Conservation (phyloP, 1,139 yeast species). For the Hansenula lynferdii region DNA sequence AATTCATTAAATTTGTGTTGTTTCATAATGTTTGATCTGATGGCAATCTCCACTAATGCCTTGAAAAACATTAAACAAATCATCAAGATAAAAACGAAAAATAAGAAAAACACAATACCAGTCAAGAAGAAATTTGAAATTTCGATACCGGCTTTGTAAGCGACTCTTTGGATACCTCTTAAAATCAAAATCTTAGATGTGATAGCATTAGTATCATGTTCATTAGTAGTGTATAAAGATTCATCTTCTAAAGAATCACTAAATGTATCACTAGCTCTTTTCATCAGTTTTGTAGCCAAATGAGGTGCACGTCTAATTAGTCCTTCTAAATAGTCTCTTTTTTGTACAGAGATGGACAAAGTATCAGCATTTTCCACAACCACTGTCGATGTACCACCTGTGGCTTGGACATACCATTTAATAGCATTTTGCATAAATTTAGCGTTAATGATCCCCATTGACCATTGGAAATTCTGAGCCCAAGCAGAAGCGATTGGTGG, state of each 20-base stretch:
- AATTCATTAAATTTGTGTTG: constrained; percentile 66
- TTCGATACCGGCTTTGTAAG: constrained; percentile 81
- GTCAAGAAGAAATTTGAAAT: constrained; percentile 83
- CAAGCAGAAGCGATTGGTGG: constrained; percentile 99
- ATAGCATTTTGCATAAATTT: constrained; percentile 83
- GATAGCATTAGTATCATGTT: constrained; percentile 42
- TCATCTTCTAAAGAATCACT: constrained; percentile 45
- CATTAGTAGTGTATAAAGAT: constrained; percentile 65
- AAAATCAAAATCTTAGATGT: constrained; percentile 68
- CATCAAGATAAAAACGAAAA: constrained; percentile 70
- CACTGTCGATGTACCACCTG: constrained; percentile 86
- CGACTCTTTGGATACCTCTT: constrained; percentile 90
- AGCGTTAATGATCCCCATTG: constrained; percentile 81
- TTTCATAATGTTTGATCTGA: constrained; percentile 55
- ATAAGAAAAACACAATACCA: constrained; percentile 75
- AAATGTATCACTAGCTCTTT: constrained; percentile 35
- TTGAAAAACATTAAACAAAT: constrained; percentile 65
- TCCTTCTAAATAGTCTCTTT: constrained; percentile 27
- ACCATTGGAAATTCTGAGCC: constrained; percentile 97
- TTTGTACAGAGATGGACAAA: constrained; percentile 76
- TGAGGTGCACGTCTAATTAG: constrained; percentile 11
- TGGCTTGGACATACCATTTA: constrained; percentile 94
- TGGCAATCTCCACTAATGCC: constrained; percentile 66
- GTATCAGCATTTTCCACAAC: constrained; percentile 52
- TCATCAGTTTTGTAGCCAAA: constrained; percentile 12